A percentile compares a stretch with the other conserved stretches of the same genome.
Evolutionary conservation across 140 eudicot genomes (phyloP).

Genomic region (Ambrosia hybrid): DNA sequence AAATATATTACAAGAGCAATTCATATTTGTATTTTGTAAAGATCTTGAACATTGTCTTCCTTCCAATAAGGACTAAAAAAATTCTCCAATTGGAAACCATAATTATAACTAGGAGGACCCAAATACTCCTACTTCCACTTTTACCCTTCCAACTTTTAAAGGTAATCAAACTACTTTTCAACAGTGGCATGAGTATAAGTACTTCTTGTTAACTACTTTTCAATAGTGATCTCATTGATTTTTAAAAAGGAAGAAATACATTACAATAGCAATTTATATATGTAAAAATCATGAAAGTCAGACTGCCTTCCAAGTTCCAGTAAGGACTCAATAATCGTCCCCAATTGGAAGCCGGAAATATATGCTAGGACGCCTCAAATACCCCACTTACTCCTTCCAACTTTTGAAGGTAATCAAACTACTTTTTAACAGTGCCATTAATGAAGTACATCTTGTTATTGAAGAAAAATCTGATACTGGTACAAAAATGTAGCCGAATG

Average conservation of each 20-base stretch:
- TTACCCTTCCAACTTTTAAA: not conserved
- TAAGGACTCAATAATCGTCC: no score
- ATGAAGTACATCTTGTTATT: not conserved
- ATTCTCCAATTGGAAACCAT: not conserved
- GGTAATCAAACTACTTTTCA: not conserved
- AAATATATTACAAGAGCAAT: no score
- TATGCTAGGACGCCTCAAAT: not conserved
- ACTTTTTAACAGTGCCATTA: not conserved
- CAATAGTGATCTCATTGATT: not conserved
- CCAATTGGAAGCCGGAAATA: not conserved
- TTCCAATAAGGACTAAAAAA: no score
- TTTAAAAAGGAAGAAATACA: not conserved
- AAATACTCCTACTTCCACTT: not conserved
- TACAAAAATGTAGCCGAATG: not conserved
- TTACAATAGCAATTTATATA: no score
- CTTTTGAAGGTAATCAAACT: not conserved
- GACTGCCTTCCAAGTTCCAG: no score
- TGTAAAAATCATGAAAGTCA: no score
- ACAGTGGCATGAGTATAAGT: not conserved
- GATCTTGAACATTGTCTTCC: no score
- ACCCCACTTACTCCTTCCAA: not conserved
- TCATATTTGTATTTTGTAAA: no score
- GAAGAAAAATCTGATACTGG: conserved; percentile 2
- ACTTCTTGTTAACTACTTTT: not conserved
- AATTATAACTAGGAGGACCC: conserved; percentile 6